A percentile compares a stretch with the other conserved stretches of the same genome.
These are phyloP conservation scores for Aspergillus sojae DNA, from an alignment of 2,329 filamentous ascomycete species.

Conservation along the genomic window DNA sequence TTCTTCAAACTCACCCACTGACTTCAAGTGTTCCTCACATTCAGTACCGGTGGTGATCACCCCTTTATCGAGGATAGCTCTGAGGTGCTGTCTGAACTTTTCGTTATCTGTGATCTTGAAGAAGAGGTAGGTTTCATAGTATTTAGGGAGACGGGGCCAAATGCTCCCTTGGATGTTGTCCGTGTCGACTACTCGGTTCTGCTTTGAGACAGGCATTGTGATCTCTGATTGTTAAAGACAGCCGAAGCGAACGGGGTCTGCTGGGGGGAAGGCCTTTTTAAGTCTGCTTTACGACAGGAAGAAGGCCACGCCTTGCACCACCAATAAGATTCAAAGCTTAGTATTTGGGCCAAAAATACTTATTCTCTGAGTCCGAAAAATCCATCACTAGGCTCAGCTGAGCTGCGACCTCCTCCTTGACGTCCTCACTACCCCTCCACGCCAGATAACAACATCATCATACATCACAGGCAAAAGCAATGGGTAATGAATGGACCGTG, in stretches of 20 bases:
- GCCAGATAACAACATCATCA: neutral
- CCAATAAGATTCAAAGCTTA: neutral
- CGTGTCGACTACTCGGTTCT: neutral
- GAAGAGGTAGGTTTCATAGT: conserved; percentile 21
- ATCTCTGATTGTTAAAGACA: neutral
- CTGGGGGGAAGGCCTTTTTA: neutral
- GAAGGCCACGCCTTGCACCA: neutral
- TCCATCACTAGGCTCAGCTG: neutral
- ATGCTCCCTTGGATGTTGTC: conserved; percentile 18
- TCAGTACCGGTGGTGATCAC: conserved; percentile 20
- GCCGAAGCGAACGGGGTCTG: neutral
- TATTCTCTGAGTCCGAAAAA: neutral
- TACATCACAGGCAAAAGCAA: neutral
- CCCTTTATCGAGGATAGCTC: neutral
- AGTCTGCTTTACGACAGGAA: neutral
- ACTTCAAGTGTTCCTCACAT: conserved; percentile 12
- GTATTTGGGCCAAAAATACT: neutral
- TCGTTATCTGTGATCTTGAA: conserved; percentile 19
- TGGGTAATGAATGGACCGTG: neutral
- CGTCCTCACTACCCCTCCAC: neutral
- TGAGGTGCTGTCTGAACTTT: conserved; percentile 17
- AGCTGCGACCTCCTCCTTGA: neutral
- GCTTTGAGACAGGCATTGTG: neutral
- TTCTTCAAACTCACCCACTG: conserved; percentile 1
- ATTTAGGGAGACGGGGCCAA: conserved; percentile 18